These are phyloP conservation scores for Bimuria novae-zelandiae DNA, from an alignment of 2,329 filamentous ascomycete species.

Conservation along the genomic window DNA sequence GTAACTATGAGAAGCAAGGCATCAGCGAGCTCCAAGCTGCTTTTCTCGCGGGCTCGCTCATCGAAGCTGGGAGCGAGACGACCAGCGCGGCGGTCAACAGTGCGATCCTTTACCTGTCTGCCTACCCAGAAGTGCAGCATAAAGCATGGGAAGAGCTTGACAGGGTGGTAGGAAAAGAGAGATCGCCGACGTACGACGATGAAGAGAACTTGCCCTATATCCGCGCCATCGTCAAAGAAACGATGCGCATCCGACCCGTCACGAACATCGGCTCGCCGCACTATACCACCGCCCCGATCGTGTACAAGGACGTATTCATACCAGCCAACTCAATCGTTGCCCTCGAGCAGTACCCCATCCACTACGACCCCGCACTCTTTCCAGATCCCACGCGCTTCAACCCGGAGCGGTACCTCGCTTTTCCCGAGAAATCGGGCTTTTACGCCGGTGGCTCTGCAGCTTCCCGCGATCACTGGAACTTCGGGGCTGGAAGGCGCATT, in stretches of 20 bases:
- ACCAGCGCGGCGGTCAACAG: slow-evolving; percentile 45
- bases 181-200: slow-evolving; percentile 49
- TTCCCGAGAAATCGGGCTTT: slow-evolving; percentile 32
- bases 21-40: slow-evolving; percentile 43
- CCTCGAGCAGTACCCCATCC: slow-evolving; percentile 35
- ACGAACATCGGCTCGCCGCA: slow-evolving; percentile 44
- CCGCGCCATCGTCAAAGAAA: slow-evolving; percentile 46
- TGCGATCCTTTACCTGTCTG: slow-evolving; percentile 36
- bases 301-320: slow-evolving; percentile 50
- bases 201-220: slow-evolving; percentile 48
- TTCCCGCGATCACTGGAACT: slow-evolving; percentile 41
- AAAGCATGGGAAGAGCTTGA: slow-evolving; percentile 32
- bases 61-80: slow-evolving; percentile 49
- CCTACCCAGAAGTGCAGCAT: slow-evolving; percentile 22
- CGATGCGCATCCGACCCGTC: slow-evolving; percentile 49
- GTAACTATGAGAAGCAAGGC: slow-evolving; percentile 45
- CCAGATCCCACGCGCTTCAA: slow-evolving; percentile 47
- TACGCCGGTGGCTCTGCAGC: slow-evolving; percentile 42
- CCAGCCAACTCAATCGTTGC: slow-evolving; percentile 47
- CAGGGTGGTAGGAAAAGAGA: slow-evolving; percentile 17
- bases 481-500: slow-evolving; percentile 51
- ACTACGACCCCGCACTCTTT: slow-evolving; percentile 46
- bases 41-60: slow-evolving; percentile 41
- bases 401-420: slow-evolving; percentile 50
- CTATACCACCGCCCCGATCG: slow-evolving; percentile 42